Conservation (phyloP, 192 early-diverging fungal genomes). For the Gryganskiella cystojenkinii region DNA sequence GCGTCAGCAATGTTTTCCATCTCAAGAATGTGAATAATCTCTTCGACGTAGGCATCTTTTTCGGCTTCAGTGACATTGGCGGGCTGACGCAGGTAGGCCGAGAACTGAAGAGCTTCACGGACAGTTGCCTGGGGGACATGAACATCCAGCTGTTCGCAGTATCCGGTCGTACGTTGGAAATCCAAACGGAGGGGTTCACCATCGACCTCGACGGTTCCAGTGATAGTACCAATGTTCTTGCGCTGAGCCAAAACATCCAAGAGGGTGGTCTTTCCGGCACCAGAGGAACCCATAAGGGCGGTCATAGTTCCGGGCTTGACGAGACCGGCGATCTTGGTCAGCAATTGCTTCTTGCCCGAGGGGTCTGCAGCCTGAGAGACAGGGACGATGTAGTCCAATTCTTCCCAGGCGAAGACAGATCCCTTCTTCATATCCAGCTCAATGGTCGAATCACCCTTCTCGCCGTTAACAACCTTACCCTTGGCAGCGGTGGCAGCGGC, state of each 20-base stretch:
- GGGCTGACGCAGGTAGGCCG: constrained; percentile 80
- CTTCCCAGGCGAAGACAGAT: constrained; percentile 68
- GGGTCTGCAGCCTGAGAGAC: constrained; percentile 61
- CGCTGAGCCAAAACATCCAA: constrained; percentile 79
- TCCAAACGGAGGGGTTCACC: constrained; percentile 62
- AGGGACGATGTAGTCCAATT: constrained; percentile 77
- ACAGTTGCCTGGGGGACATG: constrained; percentile 82
- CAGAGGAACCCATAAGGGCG: constrained; percentile 82
- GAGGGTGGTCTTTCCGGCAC: constrained; percentile 83
- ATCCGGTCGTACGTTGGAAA: constrained; percentile 79
- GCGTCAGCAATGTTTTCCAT: constrained; percentile 79
- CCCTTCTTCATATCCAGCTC: constrained; percentile 56
- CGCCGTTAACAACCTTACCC: background rate
- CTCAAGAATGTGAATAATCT: constrained; percentile 80
- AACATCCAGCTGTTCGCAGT: constrained; percentile 88
- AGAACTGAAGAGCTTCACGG: constrained; percentile 80
- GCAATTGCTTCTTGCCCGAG: constrained; percentile 68
- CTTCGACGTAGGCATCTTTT: constrained; percentile 79
- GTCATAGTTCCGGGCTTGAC: constrained; percentile 84
- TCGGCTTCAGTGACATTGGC: constrained; percentile 69
- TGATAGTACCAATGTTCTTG: constrained; percentile 76
- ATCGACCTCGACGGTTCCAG: constrained; percentile 79
- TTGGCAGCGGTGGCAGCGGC: constrained; percentile 3
- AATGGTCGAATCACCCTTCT: constrained; percentile 41
- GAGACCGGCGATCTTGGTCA: constrained; percentile 73